phyloP scores from a whole-genome alignment of 2,329 filamentous ascomycete genomes.

The Colletotrichum eleusines region DNA sequence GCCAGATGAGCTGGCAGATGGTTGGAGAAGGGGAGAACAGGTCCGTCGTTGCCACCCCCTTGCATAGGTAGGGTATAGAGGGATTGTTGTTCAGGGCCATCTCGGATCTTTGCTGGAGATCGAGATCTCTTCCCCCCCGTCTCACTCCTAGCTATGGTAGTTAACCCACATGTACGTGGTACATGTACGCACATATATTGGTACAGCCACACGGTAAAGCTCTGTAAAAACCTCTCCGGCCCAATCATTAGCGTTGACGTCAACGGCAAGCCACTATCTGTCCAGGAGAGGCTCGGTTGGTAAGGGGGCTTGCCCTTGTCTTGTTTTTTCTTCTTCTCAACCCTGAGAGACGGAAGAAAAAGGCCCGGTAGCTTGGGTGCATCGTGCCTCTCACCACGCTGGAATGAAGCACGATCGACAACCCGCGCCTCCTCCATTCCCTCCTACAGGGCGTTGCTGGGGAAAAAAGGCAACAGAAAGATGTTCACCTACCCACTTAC shows the following conservation, averaged over 20 bases:
- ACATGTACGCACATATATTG: not conserved
- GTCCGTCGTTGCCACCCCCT: not conserved
- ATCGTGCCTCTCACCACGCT: not conserved
- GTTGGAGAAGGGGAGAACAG: not conserved
- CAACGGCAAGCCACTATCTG: not conserved
- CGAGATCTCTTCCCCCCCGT: not conserved
- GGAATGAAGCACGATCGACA: not conserved
- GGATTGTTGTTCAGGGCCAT: slow-evolving; percentile 4
- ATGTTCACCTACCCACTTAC: not conserved
- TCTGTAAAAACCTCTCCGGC: not conserved
- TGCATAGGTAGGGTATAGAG: not conserved
- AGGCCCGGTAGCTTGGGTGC: not conserved
- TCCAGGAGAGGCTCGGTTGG: not conserved
- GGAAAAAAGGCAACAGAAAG: not conserved
- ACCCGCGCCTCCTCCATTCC: not conserved
- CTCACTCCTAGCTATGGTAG: not conserved
- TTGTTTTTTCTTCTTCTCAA: not conserved
- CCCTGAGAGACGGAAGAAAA: not conserved
- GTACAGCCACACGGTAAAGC: not conserved
- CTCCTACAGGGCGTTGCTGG: not conserved
- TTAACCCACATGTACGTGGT: not conserved
- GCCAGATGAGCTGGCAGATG: not conserved
- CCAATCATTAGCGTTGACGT: not conserved
- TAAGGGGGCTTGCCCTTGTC: not conserved
- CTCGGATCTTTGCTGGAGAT: not conserved